Base-by-base conservation (phyloP, 768 basidiomycete species). In the Russula emetica region DNA sequence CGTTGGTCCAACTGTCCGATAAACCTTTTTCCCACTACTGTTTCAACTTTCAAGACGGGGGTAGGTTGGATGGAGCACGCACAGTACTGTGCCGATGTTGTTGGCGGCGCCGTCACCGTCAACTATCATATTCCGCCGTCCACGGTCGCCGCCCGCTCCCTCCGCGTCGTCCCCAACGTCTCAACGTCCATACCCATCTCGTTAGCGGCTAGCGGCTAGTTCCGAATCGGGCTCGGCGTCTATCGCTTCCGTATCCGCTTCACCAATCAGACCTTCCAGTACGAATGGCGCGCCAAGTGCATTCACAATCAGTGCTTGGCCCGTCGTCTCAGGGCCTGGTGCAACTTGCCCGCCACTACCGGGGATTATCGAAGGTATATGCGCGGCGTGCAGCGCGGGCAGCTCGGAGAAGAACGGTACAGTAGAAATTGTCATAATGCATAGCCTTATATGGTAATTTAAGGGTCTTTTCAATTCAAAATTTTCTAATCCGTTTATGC, bases 241-340 rank as follows among this genome's bases (percentile, higher is more conserved):
- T 9, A 90, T 92, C n/a, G 86, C 88, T 13, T 47, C 63, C 1
- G 84, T 85, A 71, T 94, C 94, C 0, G 90, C 87, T 45, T 80
- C 83, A 6, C 86, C 85, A 67, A 96, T 94, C 5, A 98, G 75
- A 0, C 88, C 94, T 13, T 84, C 91, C 3, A 89, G 74, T 65
- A 88, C 84, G 70, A 98, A 97, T 2, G 93, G 88, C 63, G 87
- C 84, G 11, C 86, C 85, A 30, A 92, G 83, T 50, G 78, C 75
- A 2, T 76, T 77, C 5, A 97, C 72, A 55, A 97, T 91, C 69
- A 92, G 85, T 0, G 90, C 87, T 68, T 92, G 86, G 10, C 90
- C 90, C 38, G 90, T 86, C 61, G 81, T 83, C 70, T 93, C 92
- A 16, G 88, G 90, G 24, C 89, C 90, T 9, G 86, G n/a, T n/a